Base-by-base conservation (phyloP, 257 asterid species). In the Solanum tarijense region DNA sequence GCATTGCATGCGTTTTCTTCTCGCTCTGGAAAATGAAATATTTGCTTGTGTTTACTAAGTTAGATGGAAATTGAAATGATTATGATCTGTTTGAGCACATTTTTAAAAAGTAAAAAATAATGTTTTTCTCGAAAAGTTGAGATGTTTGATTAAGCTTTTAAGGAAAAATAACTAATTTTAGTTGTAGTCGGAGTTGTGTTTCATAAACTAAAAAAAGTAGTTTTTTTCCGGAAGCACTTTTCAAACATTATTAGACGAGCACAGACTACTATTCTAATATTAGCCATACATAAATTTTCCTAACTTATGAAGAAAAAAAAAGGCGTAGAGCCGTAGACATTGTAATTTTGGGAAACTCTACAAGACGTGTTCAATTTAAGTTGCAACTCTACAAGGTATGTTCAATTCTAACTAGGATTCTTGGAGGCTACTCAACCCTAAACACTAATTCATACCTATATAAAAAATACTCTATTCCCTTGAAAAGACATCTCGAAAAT, bases 1-100 rank as follows among this genome's bases (percentile, higher is more conserved):
- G 90, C 68, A 52, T 89, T 68, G 87, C 93, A 84, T 90, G 83
- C 90, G 72, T 87, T 23, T 86, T 83, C 78, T 87, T 88, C 90
- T 90, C 93, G 46, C 72, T 25, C 88, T 89, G 85, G 16, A 74
- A 75, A 87, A 75, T n/a, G 39, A 86, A 31, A 74, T 1, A 29
- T 25, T 81, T 81, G 18, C 27, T 81, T 81, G 66, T 46, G n/a
- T 43, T 79, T 8, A 27, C 29, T 2, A 29, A 18, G 41, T 31
- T 14, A 16, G 27, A 46, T 81, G 27, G 27, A 25, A 41, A 43
- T 81, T 27, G 25, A 43, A 62, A 46, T 81, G 25, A 35, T 72
- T 34, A 72, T 32, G 32, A 12, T 8, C 3, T 31, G n/a, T 31
- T 31, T 7, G 13, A 6, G 0, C 25, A 71, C 16, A 10, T 10